Evolutionary conservation across 2,329 filamentous ascomycete species (phyloP), one percentile per base, ranked within the genome.

Genomic region (Penicillium fuscoglaucum): DNA sequence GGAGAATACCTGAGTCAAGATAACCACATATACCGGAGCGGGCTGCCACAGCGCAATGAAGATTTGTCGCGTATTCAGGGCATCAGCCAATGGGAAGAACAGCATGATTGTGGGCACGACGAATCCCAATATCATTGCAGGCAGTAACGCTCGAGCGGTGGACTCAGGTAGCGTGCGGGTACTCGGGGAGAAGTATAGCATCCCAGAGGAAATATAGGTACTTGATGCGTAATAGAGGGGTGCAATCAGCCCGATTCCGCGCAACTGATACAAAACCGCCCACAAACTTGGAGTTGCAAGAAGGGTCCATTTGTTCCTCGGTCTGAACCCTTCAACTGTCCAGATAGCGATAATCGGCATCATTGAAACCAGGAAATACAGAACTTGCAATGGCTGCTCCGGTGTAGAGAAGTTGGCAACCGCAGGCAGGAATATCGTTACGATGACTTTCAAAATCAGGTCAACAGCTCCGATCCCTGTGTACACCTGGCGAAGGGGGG

Each of bases 21-120:
- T 35, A 31, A 62, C 57, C 50, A 68, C 65, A n/a, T 65, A 52
- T 28, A 66, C 46, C n/a, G 67, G 67, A 12, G 60, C 50, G 3
- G 60, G 61, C 53, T 65, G 68, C 68, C 68, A 71, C 26, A 67
- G 21, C 8, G 65, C 66, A 28, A 70, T 55, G 24, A 64, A 58
- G 2, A 28, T 41, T 39, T 70, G 68, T 5, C 52, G 61, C 12
- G 28, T 61, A n/a, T 56, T 48, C 7, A 57, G 15, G 8, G 26
- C 17, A 33, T 62, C 49, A 1, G 48, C 57, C 55, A 65, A 57
- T 9, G 66, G 65, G 31, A 68, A 54, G 47, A 69, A 69, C 46
- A 71, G 59, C 50, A 68, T 51, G n/a, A 58, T 28, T 2, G 65
- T 69, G 1, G 70, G 70, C 9, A 70, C 44, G 4, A 66, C 52